Conservation (phyloP, 2,329 filamentous ascomycete species). For the Apiospora malaysiana region DNA sequence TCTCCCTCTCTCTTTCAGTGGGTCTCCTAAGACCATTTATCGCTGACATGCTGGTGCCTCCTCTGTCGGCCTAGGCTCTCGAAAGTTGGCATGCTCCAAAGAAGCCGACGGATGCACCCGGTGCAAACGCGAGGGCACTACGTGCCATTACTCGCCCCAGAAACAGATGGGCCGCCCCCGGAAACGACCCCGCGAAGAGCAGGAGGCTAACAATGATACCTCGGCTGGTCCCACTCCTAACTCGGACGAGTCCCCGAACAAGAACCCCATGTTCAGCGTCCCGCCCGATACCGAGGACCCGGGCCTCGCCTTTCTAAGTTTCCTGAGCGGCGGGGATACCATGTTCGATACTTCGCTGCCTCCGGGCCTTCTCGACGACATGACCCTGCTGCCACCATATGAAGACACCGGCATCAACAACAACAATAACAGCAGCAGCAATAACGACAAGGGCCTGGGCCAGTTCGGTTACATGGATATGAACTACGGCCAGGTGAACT, state of each 20-base stretch:
- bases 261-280: slow-evolving; percentile 35
- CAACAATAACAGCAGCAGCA: neutral
- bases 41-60: neutral
- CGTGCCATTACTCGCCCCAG: slow-evolving; percentile 67
- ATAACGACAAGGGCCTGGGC: slow-evolving; percentile 26
- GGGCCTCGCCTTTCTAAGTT: slow-evolving; percentile 36
- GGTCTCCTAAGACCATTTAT: neutral
- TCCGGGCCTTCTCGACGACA: neutral
- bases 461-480: slow-evolving; percentile 31
- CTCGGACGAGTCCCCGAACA: slow-evolving; percentile 26
- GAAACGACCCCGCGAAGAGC: slow-evolving; percentile 53
- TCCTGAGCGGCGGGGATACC: slow-evolving; percentile 32
- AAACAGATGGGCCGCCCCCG: slow-evolving; percentile 71
- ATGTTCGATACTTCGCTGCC: slow-evolving; percentile 25
- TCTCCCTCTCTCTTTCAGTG: neutral
- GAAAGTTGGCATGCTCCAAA: slow-evolving; percentile 71
- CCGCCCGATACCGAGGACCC: slow-evolving; percentile 36
- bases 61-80: slow-evolving; percentile 50
- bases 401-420: neutral
- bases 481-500: slow-evolving; percentile 35
- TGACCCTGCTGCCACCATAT: slow-evolving; percentile 19
- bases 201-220: neutral
- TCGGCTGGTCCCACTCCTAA: slow-evolving; percentile 13
- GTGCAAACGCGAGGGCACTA: slow-evolving; percentile 61
- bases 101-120: slow-evolving; percentile 64